phyloP scores from a whole-genome alignment of 129 eudicot species.

The Arctium lappa region DNA sequence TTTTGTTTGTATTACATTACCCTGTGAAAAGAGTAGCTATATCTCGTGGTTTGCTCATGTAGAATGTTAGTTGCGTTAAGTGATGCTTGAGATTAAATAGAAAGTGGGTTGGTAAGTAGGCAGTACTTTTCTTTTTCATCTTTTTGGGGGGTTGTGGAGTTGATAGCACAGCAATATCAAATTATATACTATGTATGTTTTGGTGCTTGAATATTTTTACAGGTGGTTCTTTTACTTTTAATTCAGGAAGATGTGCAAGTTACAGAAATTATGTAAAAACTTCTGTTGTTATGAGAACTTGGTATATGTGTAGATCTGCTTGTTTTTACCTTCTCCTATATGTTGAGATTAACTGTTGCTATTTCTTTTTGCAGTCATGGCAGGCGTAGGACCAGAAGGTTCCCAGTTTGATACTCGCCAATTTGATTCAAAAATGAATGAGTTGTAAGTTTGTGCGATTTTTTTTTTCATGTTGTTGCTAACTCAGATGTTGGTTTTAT shows the following conservation, averaged over 20 bases:
- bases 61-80: not conserved
- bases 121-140: not conserved
- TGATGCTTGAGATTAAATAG: not conserved
- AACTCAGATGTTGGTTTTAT: not conserved
- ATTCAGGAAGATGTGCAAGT: not conserved
- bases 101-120: not conserved
- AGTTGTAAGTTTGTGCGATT: constrained; percentile 38
- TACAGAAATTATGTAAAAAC: not conserved
- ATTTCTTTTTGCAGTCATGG: constrained; percentile 42
- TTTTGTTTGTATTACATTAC: not conserved
- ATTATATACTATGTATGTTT: not conserved
- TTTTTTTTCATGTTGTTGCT: not conserved
- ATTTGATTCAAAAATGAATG: constrained; percentile 55
- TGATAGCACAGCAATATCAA: no score
- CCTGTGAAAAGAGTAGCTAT: no score
- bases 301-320: not conserved
- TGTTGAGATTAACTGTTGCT: not conserved
- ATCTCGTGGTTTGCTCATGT: no score
- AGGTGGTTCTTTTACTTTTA: not conserved
- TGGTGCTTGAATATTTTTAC: not conserved
- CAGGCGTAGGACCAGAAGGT: constrained; percentile 54
- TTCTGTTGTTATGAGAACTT: not conserved
- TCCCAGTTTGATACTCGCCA: constrained; percentile 60
- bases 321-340: not conserved
- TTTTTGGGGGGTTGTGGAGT: not conserved